Base-by-base conservation (phyloP, 2,329 filamentous ascomycete genomes). In the Ascochyta clinopodiicola region DNA sequence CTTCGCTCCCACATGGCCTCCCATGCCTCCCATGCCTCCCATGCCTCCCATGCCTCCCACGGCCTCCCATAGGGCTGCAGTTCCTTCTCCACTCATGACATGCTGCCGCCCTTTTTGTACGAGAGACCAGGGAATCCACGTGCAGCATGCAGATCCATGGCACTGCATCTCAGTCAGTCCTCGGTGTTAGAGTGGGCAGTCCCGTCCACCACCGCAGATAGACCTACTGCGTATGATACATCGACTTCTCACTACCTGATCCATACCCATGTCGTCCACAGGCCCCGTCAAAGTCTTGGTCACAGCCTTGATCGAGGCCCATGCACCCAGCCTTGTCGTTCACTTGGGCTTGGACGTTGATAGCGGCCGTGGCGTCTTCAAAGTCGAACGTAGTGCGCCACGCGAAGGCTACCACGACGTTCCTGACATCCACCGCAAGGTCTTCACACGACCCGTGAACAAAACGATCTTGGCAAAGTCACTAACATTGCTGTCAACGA, bases 291-390 rank as follows among this genome's bases (percentile, higher is more conserved):
- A 75, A 48, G 76, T 81, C 32, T 66, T 81, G 19, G 74, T 93
- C 3, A 89, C 91, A 1, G 71, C 70, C 5, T 79, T 96, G 5
- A 85, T 91, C 77, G 69, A 77, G 13, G 62, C 77, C 27, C 78
- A 76, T 59, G 25, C 37, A 6, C 70, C 73, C 9, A 89, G 96
- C 73, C 76, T 89, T 27, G 81, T 87, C 21, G 74, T 96, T 4
- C 91, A 96, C 74, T 89, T 96, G 46, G 92, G 92, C 59, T 92
- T 96, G 83, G 90, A 91, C 0, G 79, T 72, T 70, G 89, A 73
- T 67, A 84, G 77, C 44, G 46, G 35, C 3, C 44, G 29, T 63
- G 82, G 74, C 65, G 86, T 85, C 64, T 96, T 94, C 72, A 83
- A 84, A 10, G 79, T 94, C 8, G 92, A 96, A 78, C 82, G 84